A percentile compares a stretch with the other conserved stretches of the same genome.
Evolutionary conservation across 345 rosid species (phyloP).

Genomic region (Ceriops tagal): DNA sequence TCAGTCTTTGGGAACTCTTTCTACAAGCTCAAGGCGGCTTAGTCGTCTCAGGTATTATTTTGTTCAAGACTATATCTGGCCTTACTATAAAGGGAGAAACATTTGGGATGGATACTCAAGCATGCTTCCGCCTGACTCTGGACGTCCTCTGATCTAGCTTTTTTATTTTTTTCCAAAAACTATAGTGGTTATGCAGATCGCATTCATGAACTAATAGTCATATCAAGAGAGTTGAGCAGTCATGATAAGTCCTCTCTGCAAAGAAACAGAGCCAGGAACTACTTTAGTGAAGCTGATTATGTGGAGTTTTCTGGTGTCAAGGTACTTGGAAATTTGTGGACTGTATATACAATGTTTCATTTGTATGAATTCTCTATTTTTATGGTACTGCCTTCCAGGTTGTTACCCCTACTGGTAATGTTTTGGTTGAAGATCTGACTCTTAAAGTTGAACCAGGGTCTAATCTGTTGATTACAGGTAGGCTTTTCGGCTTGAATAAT

Average conservation of each 20-base stretch:
- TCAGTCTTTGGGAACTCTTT: conserved; percentile 88
- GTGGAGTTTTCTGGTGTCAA: conserved; percentile 92
- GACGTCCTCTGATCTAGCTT: conserved; percentile 4
- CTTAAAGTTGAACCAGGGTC: conserved; percentile 88
- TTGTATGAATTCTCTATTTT: conserved; percentile 16
- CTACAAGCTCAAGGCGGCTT: conserved; percentile 84
- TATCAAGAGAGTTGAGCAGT: conserved; percentile 78
- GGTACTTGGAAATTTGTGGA: conserved; percentile 45
- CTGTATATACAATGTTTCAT: conserved; percentile 1
- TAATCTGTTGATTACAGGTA: conserved; percentile 98
- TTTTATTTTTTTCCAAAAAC: conserved; percentile 4
- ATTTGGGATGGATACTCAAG: not conserved
- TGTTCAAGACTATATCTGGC: not conserved
- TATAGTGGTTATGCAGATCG: conserved; percentile 97
- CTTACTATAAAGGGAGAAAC: not conserved
- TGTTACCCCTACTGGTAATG: conserved; percentile 91
- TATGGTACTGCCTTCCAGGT: conserved; percentile 50
- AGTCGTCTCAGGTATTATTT: conserved; percentile 81
- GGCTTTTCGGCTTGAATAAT: conserved; percentile 13
- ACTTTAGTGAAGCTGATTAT: conserved; percentile 81
- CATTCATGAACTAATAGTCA: conserved; percentile 76
- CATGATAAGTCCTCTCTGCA: conserved; percentile 56
- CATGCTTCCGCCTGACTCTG: conserved; percentile 8
- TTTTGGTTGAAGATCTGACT: conserved; percentile 86
- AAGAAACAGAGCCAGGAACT: conserved; percentile 66